Base-by-base conservation (phyloP, 1,284 basidiomycete genomes). In the Spongispora temasekensis region DNA sequence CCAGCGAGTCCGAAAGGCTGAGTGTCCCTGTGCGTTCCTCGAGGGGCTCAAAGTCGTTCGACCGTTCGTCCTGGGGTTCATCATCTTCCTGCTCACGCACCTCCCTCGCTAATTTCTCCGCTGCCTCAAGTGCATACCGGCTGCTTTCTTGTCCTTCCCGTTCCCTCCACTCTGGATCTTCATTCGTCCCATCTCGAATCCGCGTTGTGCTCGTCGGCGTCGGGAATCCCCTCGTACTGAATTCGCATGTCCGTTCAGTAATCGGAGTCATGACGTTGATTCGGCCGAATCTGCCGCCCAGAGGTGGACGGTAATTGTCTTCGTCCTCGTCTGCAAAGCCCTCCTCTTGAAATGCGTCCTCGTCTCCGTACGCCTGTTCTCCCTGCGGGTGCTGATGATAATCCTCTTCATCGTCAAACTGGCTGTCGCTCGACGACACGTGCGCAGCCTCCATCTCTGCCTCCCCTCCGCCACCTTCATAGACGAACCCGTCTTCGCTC, bases 221-320 rank as follows among this genome's bases (percentile, higher is more conserved):
- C 23, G 69, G 67, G 53, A 69, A 63, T 15, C 72, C 76, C 31
- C 85, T 80, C n/a, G 83, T 88, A 65, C 84, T 87, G 71, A 84
- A 95, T 73, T 98, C 96, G 68, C 86, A 86, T 6, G 95, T 97
- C 42, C 95, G 83, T 76, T 98, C 96, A 5, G 93, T 93, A 70
- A 98, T 97, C 1, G 95, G 95, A 12, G 95, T 97, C 92, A 98
- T 94, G 58, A 93, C 86, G 68, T 93, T 88, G 76, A 94, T 91
- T 60, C 81, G 81, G 27, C 90, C 91, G 67, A 91, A 88, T 53
- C 91, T 84, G 13, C 89, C 87, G 27, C 89, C 88, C 59, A 90
- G 78, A 21, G 88, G 88, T 10, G 81, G 78, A 6, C 77, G 79
- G 56, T 65, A 65, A 28, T 55, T 64, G 5, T 68, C 68, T 25